A percentile compares a stretch with the other conserved stretches of the same genome.
phyloP scores from a whole-genome alignment of 2,329 filamentous ascomycete species.

The Talaromyces marneffei region DNA sequence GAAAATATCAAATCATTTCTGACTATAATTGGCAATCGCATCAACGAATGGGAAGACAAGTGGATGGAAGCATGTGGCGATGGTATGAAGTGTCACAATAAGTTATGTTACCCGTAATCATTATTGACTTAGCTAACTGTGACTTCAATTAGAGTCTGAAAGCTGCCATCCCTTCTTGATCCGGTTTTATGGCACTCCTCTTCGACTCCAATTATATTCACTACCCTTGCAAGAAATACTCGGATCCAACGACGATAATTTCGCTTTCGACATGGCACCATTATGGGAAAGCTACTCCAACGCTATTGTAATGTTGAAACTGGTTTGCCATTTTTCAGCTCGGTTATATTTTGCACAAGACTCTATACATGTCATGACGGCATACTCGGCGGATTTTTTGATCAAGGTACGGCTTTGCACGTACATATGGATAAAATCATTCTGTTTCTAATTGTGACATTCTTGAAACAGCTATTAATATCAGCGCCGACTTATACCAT shows the following conservation, averaged over 20 bases:
- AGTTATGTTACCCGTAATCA: background rate
- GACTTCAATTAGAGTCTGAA: slow-evolving; percentile 9
- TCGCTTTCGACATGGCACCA: slow-evolving; percentile 20
- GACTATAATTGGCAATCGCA: slow-evolving; percentile 10
- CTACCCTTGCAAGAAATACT: slow-evolving; percentile 31
- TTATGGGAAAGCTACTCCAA: slow-evolving; percentile 18
- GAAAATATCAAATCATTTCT: background rate
- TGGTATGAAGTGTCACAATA: background rate
- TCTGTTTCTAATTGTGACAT: background rate
- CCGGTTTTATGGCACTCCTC: slow-evolving; percentile 35
- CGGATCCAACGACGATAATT: slow-evolving; percentile 17
- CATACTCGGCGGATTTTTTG: slow-evolving; percentile 36
- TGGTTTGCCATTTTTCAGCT: slow-evolving; percentile 26
- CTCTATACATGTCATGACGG: slow-evolving; percentile 40
- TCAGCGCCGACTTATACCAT: slow-evolving; percentile 1
- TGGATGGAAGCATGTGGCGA: background rate
- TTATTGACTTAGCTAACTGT: background rate
- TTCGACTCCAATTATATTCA: slow-evolving; percentile 34
- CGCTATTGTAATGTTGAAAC: slow-evolving; percentile 29
- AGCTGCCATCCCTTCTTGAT: slow-evolving; percentile 34
- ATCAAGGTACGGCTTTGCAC: slow-evolving; percentile 22
- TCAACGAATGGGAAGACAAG: slow-evolving; percentile 12
- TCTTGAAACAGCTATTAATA: background rate
- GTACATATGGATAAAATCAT: background rate
- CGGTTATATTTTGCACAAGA: slow-evolving; percentile 38